A percentile compares a stretch with the other conserved stretches of the same genome.
Evolutionary conservation across 192 early-diverging fungal species (phyloP).

Genomic region (Coemansia sp.): DNA sequence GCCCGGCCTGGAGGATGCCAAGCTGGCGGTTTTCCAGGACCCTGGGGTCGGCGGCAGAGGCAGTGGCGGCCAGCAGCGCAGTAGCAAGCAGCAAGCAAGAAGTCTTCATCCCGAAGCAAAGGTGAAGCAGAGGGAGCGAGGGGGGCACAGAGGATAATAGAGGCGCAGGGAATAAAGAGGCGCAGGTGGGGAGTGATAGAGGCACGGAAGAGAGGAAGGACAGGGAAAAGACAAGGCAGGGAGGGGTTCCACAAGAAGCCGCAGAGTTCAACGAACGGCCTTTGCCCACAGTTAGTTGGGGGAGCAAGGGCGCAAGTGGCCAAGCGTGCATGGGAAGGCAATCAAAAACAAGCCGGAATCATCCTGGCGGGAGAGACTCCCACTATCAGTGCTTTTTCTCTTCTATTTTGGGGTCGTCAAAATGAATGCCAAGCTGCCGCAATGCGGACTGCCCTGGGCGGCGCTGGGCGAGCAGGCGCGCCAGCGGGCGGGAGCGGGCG

Average conservation of each 20-base stretch:
- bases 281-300: too few relatives aligned
- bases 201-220: too few relatives aligned
- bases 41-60: conserved; percentile 1
- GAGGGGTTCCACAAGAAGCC: too few relatives aligned
- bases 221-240: too few relatives aligned
- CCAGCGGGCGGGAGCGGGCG: neutral
- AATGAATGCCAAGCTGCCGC: conserved; percentile 14
- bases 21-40: conserved; percentile 1
- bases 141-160: neutral
- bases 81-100: conserved; percentile 4
- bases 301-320: too few relatives aligned
- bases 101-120: neutral
- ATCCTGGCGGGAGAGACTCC: too few relatives aligned
- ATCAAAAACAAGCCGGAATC: too few relatives aligned
- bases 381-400: neutral
- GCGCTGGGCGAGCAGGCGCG: too few relatives aligned
- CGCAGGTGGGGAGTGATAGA: too few relatives aligned
- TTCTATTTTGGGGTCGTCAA: neutral
- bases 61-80: conserved; percentile 4
- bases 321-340: too few relatives aligned
- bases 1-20: too few relatives aligned
- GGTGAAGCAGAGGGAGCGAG: conserved; percentile 3
- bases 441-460: conserved; percentile 30
- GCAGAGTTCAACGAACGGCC: too few relatives aligned
- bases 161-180: neutral